Conservation (phyloP, 495 filamentous ascomycete genomes). For the Aspergillus diversus region DNA sequence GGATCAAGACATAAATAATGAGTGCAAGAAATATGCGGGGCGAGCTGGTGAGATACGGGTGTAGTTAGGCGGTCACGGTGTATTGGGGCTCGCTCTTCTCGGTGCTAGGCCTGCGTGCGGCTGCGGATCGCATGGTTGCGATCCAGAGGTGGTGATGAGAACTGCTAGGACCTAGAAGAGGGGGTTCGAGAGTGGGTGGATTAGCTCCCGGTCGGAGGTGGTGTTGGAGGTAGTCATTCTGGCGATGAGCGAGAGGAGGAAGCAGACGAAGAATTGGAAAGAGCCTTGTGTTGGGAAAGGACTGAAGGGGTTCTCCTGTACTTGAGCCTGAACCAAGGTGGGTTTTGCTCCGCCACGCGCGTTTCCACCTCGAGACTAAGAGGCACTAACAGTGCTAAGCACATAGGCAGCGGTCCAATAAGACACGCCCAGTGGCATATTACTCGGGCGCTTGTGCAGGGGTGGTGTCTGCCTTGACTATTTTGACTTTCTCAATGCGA, state of each 20-base stretch:
- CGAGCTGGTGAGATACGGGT: neutral
- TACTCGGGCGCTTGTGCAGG: constrained; percentile 2
- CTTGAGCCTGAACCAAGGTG: neutral
- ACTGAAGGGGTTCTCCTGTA: neutral
- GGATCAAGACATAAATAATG: constrained; percentile 1
- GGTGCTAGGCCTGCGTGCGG: neutral
- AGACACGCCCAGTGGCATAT: neutral
- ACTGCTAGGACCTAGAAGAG: neutral
- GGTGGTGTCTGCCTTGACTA: neutral
- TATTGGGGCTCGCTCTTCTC: neutral
- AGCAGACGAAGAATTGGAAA: neutral
- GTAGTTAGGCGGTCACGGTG: neutral
- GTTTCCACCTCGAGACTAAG: neutral
- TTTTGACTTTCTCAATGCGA: constrained; percentile 1
- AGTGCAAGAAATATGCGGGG: neutral
- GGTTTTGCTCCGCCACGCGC: neutral
- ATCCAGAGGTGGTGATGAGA: neutral
- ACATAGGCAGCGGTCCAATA: neutral
- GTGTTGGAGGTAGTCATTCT: neutral
- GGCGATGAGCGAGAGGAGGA: neutral
- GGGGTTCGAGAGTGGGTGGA: neutral
- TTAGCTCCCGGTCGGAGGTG: neutral
- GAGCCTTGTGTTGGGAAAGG: neutral
- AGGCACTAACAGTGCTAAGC: neutral
- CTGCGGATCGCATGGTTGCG: neutral